Conservation (phyloP, 2,329 filamentous ascomycete genomes). For the Chaetomium olivaceum region DNA sequence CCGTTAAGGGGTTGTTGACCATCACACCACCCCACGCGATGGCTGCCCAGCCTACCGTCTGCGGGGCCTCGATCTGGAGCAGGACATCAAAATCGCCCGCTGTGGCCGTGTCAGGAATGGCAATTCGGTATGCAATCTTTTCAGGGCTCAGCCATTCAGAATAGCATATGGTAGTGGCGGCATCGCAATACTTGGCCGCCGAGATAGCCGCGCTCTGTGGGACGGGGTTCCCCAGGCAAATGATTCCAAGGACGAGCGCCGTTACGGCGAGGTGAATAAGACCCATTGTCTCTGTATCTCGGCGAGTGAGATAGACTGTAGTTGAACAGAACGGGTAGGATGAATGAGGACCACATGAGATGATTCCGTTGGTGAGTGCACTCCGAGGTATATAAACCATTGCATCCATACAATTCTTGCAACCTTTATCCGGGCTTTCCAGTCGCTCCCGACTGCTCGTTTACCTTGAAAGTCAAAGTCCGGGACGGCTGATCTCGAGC, state of each 20-base stretch:
- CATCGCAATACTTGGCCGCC: slow-evolving; percentile 36
- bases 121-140: slow-evolving; percentile 35
- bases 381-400: slow-evolving; percentile 6
- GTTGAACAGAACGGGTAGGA: too few relatives aligned
- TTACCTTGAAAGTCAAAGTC: not conserved
- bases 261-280: slow-evolving; percentile 29
- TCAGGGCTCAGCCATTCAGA: slow-evolving; percentile 35
- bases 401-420: not conserved
- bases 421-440: slow-evolving; percentile 4
- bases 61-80: slow-evolving; percentile 43
- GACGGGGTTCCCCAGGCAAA: slow-evolving; percentile 25
- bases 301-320: too few relatives aligned
- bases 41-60: slow-evolving; percentile 44
- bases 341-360: not conserved
- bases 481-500: slow-evolving; percentile 4
- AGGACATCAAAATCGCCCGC: slow-evolving; percentile 41
- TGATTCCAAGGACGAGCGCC: slow-evolving; percentile 26
- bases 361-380: not conserved
- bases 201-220: slow-evolving; percentile 23
- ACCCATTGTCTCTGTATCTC: slow-evolving; percentile 27
- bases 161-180: slow-evolving; percentile 35
- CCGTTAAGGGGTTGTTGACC: slow-evolving; percentile 45
- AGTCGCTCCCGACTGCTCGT: not conserved
- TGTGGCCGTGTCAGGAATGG: slow-evolving; percentile 38
- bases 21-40: slow-evolving; percentile 46